Evolutionary conservation across 306 rosid genomes (phyloP).

Genomic region (Gastrolobium villosum): DNA sequence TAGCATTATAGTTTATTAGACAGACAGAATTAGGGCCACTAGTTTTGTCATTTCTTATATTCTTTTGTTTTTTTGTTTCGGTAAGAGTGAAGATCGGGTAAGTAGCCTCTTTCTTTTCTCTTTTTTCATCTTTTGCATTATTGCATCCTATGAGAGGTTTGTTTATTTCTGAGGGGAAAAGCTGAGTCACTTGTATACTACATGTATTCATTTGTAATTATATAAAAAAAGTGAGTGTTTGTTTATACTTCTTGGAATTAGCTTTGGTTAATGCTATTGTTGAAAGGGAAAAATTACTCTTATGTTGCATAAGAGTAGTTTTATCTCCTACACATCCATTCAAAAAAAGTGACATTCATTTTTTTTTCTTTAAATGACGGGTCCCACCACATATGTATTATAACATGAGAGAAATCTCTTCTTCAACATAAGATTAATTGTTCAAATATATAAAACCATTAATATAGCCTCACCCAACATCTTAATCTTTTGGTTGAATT

Average conservation of each 20-base stretch:
- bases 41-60: slow-evolving; percentile 54
- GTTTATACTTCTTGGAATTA: slow-evolving; percentile 54
- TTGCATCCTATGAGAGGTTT: slow-evolving; percentile 73
- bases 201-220: slow-evolving; percentile 79
- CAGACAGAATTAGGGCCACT: slow-evolving; percentile 62
- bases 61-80: slow-evolving; percentile 29
- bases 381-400: too few species aligned
- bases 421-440: too few species aligned
- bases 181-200: slow-evolving; percentile 78
- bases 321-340: too few species aligned
- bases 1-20: slow-evolving; percentile 70
- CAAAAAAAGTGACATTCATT: too few species aligned
- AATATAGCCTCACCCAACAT: too few species aligned
- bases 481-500: too few species aligned
- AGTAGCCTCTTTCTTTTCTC: slow-evolving; percentile 59
- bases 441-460: too few species aligned
- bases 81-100: slow-evolving; percentile 63
- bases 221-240: slow-evolving; percentile 71
- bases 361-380: too few species aligned
- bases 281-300: too few species aligned
- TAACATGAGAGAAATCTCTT: too few species aligned
- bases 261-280: neutral
- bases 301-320: too few species aligned
- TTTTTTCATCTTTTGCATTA: slow-evolving; percentile 59
- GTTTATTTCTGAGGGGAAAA: slow-evolving; percentile 63